phyloP scores from a whole-genome alignment of 208 protist genomes.

The Leishmania guyanensis region DNA sequence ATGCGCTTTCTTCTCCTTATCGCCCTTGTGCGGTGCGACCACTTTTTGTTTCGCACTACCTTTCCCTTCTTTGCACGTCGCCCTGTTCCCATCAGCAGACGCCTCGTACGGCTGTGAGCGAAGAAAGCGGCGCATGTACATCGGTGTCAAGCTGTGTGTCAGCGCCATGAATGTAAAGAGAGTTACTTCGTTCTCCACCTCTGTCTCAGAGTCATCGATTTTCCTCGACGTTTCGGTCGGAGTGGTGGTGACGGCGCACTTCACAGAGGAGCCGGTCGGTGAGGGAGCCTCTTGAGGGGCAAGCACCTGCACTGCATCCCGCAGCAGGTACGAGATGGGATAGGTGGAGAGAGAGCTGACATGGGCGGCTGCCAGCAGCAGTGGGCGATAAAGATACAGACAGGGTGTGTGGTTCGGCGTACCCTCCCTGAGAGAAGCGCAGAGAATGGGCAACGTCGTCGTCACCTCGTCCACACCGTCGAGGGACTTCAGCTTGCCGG shows the following conservation, averaged over 20 bases:
- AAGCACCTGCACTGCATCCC: slow-evolving; percentile 45
- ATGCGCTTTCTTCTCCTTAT: not conserved
- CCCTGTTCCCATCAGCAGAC: not conserved
- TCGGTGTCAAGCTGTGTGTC: slow-evolving; percentile 44
- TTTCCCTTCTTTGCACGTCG: not conserved
- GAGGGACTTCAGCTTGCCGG: slow-evolving; percentile 29
- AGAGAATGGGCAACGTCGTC: slow-evolving; percentile 75
- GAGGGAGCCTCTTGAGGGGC: not conserved
- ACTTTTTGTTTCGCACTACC: not conserved
- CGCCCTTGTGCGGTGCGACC: not conserved
- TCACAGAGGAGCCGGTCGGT: not conserved
- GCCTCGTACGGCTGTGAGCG: slow-evolving; percentile 20
- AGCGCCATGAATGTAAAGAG: slow-evolving; percentile 55
- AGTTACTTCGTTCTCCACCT: slow-evolving; percentile 32
- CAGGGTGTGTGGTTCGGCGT: slow-evolving; percentile 47
- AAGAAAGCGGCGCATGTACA: slow-evolving; percentile 48
- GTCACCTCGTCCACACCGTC: slow-evolving; percentile 39
- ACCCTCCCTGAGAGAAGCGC: slow-evolving; percentile 62
- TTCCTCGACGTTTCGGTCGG: not conserved
- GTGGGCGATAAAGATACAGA: slow-evolving; percentile 40
- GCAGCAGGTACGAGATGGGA: slow-evolving; percentile 55
- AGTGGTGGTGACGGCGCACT: too few species aligned
- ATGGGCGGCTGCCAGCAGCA: slow-evolving; percentile 40
- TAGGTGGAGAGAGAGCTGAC: slow-evolving; percentile 53
- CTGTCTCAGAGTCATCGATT: not conserved